Base-by-base conservation (phyloP, 257 asterid genomes). In the Schizonepeta tenuifolia region DNA sequence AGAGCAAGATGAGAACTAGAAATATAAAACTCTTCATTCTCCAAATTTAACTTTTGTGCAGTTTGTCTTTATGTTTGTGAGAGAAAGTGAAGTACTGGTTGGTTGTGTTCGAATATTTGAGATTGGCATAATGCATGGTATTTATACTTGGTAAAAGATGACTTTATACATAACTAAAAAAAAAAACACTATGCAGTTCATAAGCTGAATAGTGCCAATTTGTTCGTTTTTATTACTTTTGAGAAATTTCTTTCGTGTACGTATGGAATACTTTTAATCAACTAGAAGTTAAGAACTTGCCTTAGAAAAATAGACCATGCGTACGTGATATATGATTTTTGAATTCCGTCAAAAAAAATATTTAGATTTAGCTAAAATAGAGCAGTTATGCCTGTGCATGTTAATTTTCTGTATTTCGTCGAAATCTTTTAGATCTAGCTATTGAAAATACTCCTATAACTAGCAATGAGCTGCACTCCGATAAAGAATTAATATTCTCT, bases 21-120 rank as follows among this genome's bases (percentile, higher is more conserved):
- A 72, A 51, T 40, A 59, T 62, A 18, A n/a, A 22, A 28, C 31
- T 67, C 74, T 40, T 75, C 83, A 77, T 81, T 58, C 11, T 68
- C 2, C 17, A 51, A 24, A 21, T n/a, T 12, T 13, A 44, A 26
- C 20, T 26, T 5, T 55, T 28, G 47, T 53, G 58, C 9, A 20
- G 28, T 40, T 9, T 41, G 3, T 17, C 55, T 7, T 18, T 22
- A 31, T 31, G 36, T 15, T 50, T 50, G 22, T 51, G 9, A 22
- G 11, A 6, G 10, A 13, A 50, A 5, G 21, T 58, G 47, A 36
- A 9, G 9, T 57, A 7, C 13, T 50, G 11, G 67, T 15, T 26
- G 1, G 4, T 54, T 8, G 43, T 40, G 60, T 6, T 58, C 43
- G 33, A 21, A 58, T 71, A 47, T 24, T 71, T 21, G 4, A 6